Evolutionary conservation across 2,329 filamentous ascomycete species (phyloP).

Genomic region (Trichophyton schoenleinii): DNA sequence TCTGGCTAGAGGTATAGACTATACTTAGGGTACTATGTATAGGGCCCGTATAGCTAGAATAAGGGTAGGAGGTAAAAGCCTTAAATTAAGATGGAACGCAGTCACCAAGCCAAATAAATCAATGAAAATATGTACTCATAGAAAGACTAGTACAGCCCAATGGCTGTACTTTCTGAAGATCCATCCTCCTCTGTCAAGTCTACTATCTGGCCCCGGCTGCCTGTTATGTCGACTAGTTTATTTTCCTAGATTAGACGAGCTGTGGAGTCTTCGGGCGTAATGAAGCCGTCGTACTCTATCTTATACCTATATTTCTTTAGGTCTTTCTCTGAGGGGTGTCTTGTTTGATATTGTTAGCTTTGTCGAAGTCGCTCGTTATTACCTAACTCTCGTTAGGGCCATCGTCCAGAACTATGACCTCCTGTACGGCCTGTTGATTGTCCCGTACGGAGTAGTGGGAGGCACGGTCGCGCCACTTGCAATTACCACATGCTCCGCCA

Average conservation of each 20-base stretch:
- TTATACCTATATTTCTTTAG: no score
- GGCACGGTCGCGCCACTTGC: slow-evolving; percentile 6
- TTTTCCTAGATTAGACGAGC: no score
- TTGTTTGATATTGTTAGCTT: no score
- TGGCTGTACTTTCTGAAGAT: background rate
- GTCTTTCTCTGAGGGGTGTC: no score
- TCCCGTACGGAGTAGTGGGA: slow-evolving; percentile 6
- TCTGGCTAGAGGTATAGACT: no score
- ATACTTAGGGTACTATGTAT: slow-evolving; percentile 3
- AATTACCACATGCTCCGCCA: slow-evolving; percentile 1
- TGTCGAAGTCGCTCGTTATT: no score
- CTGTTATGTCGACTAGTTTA: no score
- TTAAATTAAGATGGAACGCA: background rate
- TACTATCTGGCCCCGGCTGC: background rate
- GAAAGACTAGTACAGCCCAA: background rate
- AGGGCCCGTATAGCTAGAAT: slow-evolving; percentile 5
- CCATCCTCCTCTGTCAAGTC: background rate
- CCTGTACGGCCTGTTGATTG: background rate
- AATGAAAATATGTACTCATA: background rate
- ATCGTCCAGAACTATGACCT: slow-evolving; percentile 1
- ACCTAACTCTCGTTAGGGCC: background rate
- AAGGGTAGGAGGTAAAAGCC: background rate
- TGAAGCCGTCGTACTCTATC: no score
- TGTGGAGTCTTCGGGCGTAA: no score
- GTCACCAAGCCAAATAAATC: slow-evolving; percentile 1